Conservation (phyloP, 192 early-diverging fungal genomes). For the Thamnidium elegans region DNA sequence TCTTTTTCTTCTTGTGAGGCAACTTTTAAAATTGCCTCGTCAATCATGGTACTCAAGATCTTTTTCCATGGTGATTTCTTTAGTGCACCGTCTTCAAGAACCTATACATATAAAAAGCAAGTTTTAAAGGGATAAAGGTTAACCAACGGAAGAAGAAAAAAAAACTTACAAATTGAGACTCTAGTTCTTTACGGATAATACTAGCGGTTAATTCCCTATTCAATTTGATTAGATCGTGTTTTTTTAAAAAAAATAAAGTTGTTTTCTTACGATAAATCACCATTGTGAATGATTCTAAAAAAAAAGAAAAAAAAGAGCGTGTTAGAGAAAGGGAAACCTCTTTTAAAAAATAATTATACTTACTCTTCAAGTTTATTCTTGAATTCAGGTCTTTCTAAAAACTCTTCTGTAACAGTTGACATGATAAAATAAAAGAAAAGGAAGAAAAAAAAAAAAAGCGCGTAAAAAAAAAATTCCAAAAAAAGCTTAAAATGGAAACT, state of each 20-base stretch:
- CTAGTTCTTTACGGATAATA: slow-evolving; percentile 4
- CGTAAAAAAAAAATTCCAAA: no score
- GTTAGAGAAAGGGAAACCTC: neutral
- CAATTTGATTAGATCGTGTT: neutral
- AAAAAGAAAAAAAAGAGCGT: no score
- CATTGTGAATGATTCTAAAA: slow-evolving; percentile 17
- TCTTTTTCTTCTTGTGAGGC: neutral
- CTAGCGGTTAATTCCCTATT: neutral
- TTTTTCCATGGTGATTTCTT: neutral
- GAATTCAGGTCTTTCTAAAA: neutral
- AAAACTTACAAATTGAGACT: slow-evolving; percentile 12
- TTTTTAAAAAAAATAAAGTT: neutral
- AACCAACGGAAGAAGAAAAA: neutral
- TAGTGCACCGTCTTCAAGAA: neutral
- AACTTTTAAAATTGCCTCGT: neutral
- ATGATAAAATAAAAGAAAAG: neutral
- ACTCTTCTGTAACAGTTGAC: neutral
- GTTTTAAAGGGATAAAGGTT: neutral
- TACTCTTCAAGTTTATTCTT: neutral
- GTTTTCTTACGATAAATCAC: slow-evolving; percentile 8
- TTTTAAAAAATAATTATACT: neutral
- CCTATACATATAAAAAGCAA: neutral
- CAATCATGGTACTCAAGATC: neutral
- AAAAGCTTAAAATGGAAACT: no score
- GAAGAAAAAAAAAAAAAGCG: neutral